Conservation (phyloP, 805 yeast genomes). For the Cyberlindnera bimundalis region DNA sequence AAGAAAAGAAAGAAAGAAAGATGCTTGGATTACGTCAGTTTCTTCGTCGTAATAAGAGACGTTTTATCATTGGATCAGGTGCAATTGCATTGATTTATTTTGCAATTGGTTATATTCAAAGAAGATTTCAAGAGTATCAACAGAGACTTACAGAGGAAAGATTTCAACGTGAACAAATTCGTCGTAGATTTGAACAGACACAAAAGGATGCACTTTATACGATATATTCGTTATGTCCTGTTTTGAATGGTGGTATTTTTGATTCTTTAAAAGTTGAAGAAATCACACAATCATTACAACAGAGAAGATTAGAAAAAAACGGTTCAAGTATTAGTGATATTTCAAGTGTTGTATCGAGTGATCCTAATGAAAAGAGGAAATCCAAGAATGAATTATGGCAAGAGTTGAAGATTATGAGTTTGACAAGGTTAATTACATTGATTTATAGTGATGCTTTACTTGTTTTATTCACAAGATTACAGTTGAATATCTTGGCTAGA, state of each 20-base stretch:
- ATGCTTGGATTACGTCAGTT: conserved; percentile 28
- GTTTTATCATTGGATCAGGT: conserved; percentile 34
- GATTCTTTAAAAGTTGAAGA: conserved; percentile 65
- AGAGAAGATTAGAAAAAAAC: conserved; percentile 43
- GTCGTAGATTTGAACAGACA: conserved; percentile 83
- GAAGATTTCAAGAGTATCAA: conserved; percentile 47
- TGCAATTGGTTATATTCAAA: conserved; percentile 39
- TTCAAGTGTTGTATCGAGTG: conserved; percentile 9
- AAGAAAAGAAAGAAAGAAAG: too few species aligned
- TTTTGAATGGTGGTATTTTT: conserved; percentile 61
- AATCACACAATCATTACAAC: conserved; percentile 65
- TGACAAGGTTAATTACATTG: conserved; percentile 69
- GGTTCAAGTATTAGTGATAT: conserved; percentile 7
- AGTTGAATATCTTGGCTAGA: conserved; percentile 84
- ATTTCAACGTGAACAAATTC: conserved; percentile 63
- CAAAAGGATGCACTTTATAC: conserved; percentile 88
- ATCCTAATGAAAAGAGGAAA: conserved; percentile 22
- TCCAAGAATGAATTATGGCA: conserved; percentile 77
- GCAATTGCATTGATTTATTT: conserved; percentile 43
- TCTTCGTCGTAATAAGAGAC: conserved; percentile 41
- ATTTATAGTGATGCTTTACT: conserved; percentile 66
- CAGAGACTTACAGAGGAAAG: conserved; percentile 52
- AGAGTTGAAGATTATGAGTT: conserved; percentile 68
- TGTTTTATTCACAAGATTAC: conserved; percentile 77
- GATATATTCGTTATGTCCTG: conserved; percentile 76